A percentile compares a stretch with the other conserved stretches of the same genome.
phyloP scores from a whole-genome alignment of 1,284 basidiomycete species.

The Melanopsichium pennsylvanicum region DNA sequence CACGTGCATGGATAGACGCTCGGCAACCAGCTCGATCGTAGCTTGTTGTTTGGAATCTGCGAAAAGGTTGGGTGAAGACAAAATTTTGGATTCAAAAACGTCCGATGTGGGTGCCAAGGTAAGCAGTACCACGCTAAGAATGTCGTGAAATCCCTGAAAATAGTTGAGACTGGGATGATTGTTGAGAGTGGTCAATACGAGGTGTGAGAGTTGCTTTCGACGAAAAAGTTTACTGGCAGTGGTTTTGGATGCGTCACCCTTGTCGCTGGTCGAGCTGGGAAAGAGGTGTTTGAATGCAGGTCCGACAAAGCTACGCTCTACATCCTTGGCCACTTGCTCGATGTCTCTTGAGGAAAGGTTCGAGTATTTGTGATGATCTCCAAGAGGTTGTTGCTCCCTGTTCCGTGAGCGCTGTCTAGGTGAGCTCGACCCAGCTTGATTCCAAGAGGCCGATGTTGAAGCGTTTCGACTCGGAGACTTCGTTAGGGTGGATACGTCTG shows the following conservation, averaged over 20 bases:
- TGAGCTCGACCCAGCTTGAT: neutral
- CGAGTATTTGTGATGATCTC: neutral
- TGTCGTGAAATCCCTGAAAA: conserved; percentile 90
- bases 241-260: neutral
- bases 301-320: conserved; percentile 60
- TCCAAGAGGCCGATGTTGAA: too few species aligned
- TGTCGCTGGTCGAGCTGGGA: neutral
- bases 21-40: conserved; percentile 23
- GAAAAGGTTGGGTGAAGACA: conserved; percentile 2
- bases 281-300: conserved; percentile 27
- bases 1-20: conserved; percentile 80
- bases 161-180: conserved; percentile 78
- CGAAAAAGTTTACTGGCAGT: conserved; percentile 9
- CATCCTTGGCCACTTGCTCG: conserved; percentile 60
- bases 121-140: conserved; percentile 83
- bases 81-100: neutral
- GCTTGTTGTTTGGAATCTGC: conserved; percentile 1
- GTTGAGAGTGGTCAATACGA: conserved; percentile 75
- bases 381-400: neutral
- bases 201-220: conserved; percentile 41
- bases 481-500: neutral
- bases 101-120: conserved; percentile 68
- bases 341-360: conserved; percentile 44
- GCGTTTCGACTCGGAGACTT: neutral
- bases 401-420: too few species aligned